phyloP scores from a whole-genome alignment of 345 rosid genomes.

The Ailanthus altissimus region DNA sequence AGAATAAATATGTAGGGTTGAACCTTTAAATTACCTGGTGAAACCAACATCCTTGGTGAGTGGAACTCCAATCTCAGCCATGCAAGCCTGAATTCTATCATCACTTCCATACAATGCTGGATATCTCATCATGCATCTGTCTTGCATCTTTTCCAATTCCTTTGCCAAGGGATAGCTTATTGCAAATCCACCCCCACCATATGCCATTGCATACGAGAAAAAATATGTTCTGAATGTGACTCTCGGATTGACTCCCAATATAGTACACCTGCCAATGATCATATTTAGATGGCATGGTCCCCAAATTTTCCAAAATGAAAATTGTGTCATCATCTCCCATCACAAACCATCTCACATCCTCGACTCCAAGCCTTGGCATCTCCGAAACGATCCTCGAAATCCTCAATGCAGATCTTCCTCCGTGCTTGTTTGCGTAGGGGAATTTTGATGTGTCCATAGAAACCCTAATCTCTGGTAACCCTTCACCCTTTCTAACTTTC shows the following conservation, averaged over 20 bases:
- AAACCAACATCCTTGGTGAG: slow-evolving; percentile 73
- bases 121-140: slow-evolving; percentile 72
- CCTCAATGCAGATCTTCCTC: slow-evolving; percentile 71
- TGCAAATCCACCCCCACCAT: slow-evolving; percentile 87
- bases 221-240: slow-evolving; percentile 74
- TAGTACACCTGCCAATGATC: slow-evolving; percentile 70
- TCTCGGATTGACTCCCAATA: slow-evolving; percentile 77
- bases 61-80: slow-evolving; percentile 83
- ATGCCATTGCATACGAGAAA: slow-evolving; percentile 82
- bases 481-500: slow-evolving; percentile 37
- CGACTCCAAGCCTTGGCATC: slow-evolving; percentile 56
- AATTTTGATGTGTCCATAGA: slow-evolving; percentile 65
- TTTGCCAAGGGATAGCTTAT: slow-evolving; percentile 74
- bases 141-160: slow-evolving; percentile 72
- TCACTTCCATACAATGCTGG: slow-evolving; percentile 83
- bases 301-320: slow-evolving; percentile 67
- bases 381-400: slow-evolving; percentile 77
- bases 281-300: slow-evolving; percentile 56
- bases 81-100: slow-evolving; percentile 83
- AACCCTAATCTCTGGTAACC: slow-evolving; percentile 62
- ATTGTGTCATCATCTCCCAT: slow-evolving; percentile 90
- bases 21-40: slow-evolving; percentile 58
- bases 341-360: slow-evolving; percentile 78
- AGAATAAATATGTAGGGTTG: not conserved
- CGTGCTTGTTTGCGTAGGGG: slow-evolving; percentile 65